phyloP scores from a whole-genome alignment of 257 asterid species.

The Salvia hispanica region DNA sequence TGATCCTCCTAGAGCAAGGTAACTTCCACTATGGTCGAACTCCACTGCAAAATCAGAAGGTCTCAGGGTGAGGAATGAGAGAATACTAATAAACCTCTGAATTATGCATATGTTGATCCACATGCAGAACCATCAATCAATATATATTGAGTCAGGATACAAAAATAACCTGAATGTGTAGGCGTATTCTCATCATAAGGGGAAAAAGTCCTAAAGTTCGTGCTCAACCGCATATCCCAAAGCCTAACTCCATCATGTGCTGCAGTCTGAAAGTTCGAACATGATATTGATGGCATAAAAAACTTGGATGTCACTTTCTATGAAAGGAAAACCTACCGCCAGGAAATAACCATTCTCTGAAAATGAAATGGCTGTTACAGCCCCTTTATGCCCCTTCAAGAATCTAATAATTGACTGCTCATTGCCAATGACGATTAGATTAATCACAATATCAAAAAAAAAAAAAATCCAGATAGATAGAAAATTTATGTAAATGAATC shows the following conservation, averaged over 20 bases:
- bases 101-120: background rate
- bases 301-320: background rate
- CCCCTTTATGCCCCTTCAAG: conserved; percentile 83
- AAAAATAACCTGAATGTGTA: conserved; percentile 70
- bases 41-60: conserved; percentile 60
- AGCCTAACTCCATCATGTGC: conserved; percentile 99
- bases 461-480: conserved; percentile 5
- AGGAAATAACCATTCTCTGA: conserved; percentile 98
- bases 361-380: conserved; percentile 88
- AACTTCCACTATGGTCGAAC: conserved; percentile 94
- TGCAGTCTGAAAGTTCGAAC: conserved; percentile 71
- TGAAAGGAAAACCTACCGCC: conserved; percentile 65
- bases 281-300: conserved; percentile 28
- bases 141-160: too few relatives aligned
- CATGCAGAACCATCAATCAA: background rate
- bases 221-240: conserved; percentile 94
- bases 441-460: background rate
- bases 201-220: conserved; percentile 70
- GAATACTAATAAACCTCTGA: background rate
- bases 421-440: conserved; percentile 7
- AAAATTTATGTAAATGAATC: background rate
- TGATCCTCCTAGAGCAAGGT: conserved; percentile 90
- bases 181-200: conserved; percentile 88
- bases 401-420: conserved; percentile 71
- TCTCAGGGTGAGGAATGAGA: conserved; percentile 6